A percentile compares a stretch with the other conserved stretches of the same genome.
These are phyloP conservation scores for Lumnitzera littorea DNA, from an alignment of 345 rosid genomes.

Conservation along the genomic window DNA sequence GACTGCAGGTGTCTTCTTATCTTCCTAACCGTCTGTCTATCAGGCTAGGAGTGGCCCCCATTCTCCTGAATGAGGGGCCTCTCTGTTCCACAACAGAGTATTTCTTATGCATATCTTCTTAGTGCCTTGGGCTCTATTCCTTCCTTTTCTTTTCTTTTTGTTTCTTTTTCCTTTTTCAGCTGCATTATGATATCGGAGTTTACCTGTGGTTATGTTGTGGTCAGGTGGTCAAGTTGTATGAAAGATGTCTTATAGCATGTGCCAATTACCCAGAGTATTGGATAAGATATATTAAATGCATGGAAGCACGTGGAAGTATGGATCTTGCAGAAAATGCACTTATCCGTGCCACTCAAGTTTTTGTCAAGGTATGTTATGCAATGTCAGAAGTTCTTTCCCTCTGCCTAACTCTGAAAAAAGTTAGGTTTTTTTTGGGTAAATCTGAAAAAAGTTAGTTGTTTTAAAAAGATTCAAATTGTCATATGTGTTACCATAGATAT, in stretches of 20 bases:
- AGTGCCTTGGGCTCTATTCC: slow-evolving; percentile 33
- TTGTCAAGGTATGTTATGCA: slow-evolving; percentile 71
- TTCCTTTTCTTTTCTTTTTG: neutral
- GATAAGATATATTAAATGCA: slow-evolving; percentile 77
- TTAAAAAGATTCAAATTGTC: no score
- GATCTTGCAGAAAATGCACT: slow-evolving; percentile 92
- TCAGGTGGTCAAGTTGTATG: slow-evolving; percentile 89
- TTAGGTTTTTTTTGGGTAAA: no score
- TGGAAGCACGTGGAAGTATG: slow-evolving; percentile 69
- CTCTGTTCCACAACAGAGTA: slow-evolving; percentile 79
- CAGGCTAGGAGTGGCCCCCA: slow-evolving; percentile 96
- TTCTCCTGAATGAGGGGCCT: slow-evolving; percentile 75
- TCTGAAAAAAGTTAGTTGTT: no score
- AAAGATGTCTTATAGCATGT: slow-evolving; percentile 92
- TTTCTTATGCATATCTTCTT: slow-evolving; percentile 74
- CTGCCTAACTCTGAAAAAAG: neutral
- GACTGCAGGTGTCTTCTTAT: slow-evolving; percentile 93
- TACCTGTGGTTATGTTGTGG: slow-evolving; percentile 18
- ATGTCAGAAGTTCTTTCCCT: neutral
- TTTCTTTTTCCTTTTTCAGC: slow-evolving; percentile 15
- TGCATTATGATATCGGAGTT: slow-evolving; percentile 4
- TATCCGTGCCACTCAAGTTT: slow-evolving; percentile 85
- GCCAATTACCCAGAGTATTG: slow-evolving; percentile 94
- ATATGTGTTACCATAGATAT: no score
- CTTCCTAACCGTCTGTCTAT: slow-evolving; percentile 94